Base-by-base conservation (phyloP, 352 stramenopile genomes). In the Albugo laibachii region DNA sequence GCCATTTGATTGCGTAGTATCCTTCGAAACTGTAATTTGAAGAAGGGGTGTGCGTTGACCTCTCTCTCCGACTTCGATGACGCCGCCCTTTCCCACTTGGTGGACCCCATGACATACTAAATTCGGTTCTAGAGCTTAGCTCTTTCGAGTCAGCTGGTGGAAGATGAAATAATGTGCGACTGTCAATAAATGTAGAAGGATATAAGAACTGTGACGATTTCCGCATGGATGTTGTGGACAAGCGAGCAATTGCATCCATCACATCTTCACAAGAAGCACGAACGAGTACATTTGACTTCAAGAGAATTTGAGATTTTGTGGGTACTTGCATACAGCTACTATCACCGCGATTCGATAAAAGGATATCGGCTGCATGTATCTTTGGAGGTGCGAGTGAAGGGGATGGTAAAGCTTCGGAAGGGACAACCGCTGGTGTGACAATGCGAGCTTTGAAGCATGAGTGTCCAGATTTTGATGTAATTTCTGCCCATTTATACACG, bases 1-100 rank as follows among this genome's bases (percentile, higher is more conserved):
- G 71, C 74, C 74, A 86, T 48, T 86, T 86, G 39, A 86, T 80
- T 5, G 69, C 70, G 11, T 66, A 64, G 45, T 86, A 86, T 38
- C 38, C 3, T 24, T 43, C 20, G 38, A 24, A 24, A 19, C 16
- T 24, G 38, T 43, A 19, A 8, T 43, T 43, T 19, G 38, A 10
- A 8, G 38, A 43, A 43, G 16, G 8, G 8, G 38, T 43, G 31
- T 57, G 13, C 13, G 13, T 20, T 46, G 51, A 13, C 48, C 24
- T 40, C 20, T 49, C 24, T 10, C 36, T 35, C 21, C 21, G 13
- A 46, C 47, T 52, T 21, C 46, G 46, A 15, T 21, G 49, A 19
- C 50, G 50, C 13, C 46, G 51, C 15, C 51, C 50, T n/a, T 57
- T 31, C 16, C 40, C 47, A 16, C 41, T 54, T 42, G 47, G 31